phyloP scores from a whole-genome alignment of 1,139 yeast species.

The Suhomyces atakaporum region DNA sequence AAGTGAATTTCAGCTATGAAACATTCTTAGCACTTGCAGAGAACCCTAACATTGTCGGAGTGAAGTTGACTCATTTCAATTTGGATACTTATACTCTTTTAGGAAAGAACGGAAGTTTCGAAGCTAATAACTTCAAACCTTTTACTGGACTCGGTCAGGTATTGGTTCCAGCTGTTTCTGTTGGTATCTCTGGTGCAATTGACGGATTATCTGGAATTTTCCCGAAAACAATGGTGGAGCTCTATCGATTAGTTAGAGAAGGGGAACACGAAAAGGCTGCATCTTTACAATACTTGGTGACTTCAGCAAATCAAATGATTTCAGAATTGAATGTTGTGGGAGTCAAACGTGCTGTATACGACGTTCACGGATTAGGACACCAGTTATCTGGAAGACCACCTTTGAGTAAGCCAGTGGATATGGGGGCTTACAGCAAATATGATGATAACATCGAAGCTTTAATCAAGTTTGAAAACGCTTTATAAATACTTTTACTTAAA shows the following conservation, averaged over 20 bases:
- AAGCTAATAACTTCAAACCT: slow-evolving; percentile 20
- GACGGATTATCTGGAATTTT: slow-evolving; percentile 41
- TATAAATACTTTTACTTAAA: too few relatives aligned
- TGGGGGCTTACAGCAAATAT: too few relatives aligned
- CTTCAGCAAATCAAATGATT: slow-evolving; percentile 25
- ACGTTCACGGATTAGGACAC: slow-evolving; percentile 42
- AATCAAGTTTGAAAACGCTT: too few relatives aligned
- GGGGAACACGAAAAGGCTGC: slow-evolving; percentile 21
- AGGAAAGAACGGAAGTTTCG: slow-evolving; percentile 12
- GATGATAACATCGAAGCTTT: too few relatives aligned
- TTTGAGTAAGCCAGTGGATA: too few relatives aligned
- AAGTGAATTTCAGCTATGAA: slow-evolving; percentile 31
- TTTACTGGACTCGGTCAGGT: slow-evolving; percentile 30
- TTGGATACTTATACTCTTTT: slow-evolving; percentile 15
- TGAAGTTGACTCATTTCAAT: slow-evolving; percentile 42
- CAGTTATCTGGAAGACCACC: slow-evolving; percentile 25
- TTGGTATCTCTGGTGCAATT: slow-evolving; percentile 27
- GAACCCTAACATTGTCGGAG: slow-evolving; percentile 50
- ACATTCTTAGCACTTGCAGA: slow-evolving; percentile 32
- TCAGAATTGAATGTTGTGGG: slow-evolving; percentile 26
- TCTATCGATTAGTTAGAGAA: slow-evolving; percentile 20
- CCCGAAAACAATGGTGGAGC: slow-evolving; percentile 40
- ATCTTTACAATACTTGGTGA: slow-evolving; percentile 22
- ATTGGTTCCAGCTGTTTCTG: slow-evolving; percentile 25
- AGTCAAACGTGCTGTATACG: slow-evolving; percentile 32